Evolutionary conservation across 2,329 filamentous ascomycete species (phyloP).

Genomic region (Fulvia fulva): DNA sequence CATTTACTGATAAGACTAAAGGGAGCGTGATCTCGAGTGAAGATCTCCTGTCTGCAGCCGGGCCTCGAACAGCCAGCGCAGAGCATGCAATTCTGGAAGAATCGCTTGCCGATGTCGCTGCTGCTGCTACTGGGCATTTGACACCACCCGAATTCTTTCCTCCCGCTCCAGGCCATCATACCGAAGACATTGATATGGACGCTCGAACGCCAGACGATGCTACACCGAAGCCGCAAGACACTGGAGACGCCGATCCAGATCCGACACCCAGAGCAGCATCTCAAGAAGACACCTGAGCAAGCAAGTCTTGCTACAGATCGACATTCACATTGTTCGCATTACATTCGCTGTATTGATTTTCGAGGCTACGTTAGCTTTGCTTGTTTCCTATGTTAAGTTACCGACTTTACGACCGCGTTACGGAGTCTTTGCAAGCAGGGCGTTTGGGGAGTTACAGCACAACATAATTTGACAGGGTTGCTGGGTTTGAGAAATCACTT

Average conservation of each 20-base stretch:
- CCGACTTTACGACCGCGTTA: constrained; percentile 14
- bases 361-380: background rate
- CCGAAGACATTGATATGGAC: constrained; percentile 39
- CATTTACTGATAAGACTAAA: constrained; percentile 55
- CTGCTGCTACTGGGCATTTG: constrained; percentile 34
- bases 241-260: constrained; percentile 34
- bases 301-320: constrained; percentile 4
- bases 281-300: constrained; percentile 12
- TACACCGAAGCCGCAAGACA: constrained; percentile 37
- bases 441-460: constrained; percentile 26
- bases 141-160: constrained; percentile 53
- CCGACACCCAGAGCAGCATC: constrained; percentile 39
- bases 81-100: constrained; percentile 38
- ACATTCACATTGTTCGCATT: background rate
- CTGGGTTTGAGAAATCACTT: background rate
- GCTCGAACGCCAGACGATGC: constrained; percentile 21
- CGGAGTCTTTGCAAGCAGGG: constrained; percentile 24
- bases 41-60: constrained; percentile 33
- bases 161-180: constrained; percentile 39
- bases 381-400: constrained; percentile 11
- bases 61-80: constrained; percentile 1
- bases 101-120: constrained; percentile 30
- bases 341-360: background rate
- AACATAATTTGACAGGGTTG: background rate
- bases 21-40: constrained; percentile 63